Percentiles rank a stretch among this genome's conserved stretches.
Conservation (phyloP, 192 early-diverging fungal species). For the Rhizophagus clarus region DNA sequence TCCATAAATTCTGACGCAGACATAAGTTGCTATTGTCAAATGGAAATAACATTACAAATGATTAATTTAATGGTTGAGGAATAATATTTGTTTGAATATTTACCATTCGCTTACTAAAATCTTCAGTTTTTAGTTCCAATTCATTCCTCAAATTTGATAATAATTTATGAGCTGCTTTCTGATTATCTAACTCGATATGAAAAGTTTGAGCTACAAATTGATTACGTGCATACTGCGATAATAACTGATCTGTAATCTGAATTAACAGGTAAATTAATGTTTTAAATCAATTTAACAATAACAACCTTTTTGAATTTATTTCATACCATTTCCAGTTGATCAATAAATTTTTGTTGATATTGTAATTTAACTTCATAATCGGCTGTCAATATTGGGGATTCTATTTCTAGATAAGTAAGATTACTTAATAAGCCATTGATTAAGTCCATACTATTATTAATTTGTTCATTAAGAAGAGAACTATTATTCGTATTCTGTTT, state of each 20-base stretch:
- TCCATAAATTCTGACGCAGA: not conserved
- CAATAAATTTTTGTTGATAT: not conserved
- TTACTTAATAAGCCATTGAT: constrained; percentile 3
- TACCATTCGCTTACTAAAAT: constrained; percentile 7
- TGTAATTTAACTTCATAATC: constrained; percentile 2
- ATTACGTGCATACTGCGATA: constrained; percentile 6
- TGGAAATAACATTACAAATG: too few relatives aligned
- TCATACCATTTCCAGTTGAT: constrained; percentile 4
- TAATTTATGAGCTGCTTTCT: constrained; percentile 6
- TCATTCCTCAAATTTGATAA: not conserved
- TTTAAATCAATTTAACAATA: not conserved
- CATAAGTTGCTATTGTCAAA: constrained; percentile 7
- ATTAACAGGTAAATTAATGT: not conserved
- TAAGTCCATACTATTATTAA: not conserved
- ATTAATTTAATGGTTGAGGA: not conserved
- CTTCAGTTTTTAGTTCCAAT: not conserved
- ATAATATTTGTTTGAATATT: too few relatives aligned
- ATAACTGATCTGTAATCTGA: constrained; percentile 16
- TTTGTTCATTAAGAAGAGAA: not conserved
- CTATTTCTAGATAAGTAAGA: not conserved
- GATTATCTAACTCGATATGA: constrained; percentile 18
- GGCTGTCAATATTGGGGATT: constrained; percentile 14
- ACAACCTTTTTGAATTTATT: not conserved
- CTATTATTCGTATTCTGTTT: not conserved
- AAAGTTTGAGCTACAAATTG: constrained; percentile 2